Percentiles rank a stretch among this genome's conserved stretches.
Conservation (phyloP, 768 basidiomycete species). For the Mycena latifolia region DNA sequence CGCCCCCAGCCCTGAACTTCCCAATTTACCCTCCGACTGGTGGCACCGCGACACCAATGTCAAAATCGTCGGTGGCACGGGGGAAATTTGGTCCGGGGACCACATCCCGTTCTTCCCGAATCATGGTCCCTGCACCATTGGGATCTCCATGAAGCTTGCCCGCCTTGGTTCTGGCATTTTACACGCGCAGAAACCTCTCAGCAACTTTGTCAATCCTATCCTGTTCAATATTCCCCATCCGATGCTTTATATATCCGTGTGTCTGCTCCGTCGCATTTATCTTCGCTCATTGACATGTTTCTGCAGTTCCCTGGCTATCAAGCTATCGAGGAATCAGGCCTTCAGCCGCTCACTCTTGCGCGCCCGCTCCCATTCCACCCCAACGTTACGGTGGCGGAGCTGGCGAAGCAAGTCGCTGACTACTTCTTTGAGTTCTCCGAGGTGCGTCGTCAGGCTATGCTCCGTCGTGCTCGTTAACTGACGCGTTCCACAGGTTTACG, state of each 20-base stretch:
- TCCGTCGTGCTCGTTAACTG: not conserved
- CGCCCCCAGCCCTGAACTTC: constrained; percentile 1
- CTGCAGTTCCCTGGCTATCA: constrained; percentile 24
- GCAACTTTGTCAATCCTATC: not conserved
- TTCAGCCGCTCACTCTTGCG: not conserved
- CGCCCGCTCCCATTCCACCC: constrained; percentile 1
- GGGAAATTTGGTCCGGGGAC: constrained; percentile 12
- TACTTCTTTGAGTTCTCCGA: constrained; percentile 13
- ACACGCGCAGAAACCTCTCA: not conserved
- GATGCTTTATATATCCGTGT: constrained; percentile 17
- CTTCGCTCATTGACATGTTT: not conserved
- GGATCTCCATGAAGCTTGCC: constrained; percentile 16
- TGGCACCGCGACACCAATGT: constrained; percentile 16
- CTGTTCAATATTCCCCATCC: constrained; percentile 5
- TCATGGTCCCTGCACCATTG: not conserved
- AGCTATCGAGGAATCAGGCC: not conserved
- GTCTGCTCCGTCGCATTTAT: not conserved
- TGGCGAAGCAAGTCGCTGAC: constrained; percentile 6
- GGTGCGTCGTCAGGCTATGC: not conserved
- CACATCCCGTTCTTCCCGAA: constrained; percentile 7
- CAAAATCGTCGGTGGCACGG: constrained; percentile 4
- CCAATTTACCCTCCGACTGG: constrained; percentile 15
- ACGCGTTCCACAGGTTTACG: not conserved
- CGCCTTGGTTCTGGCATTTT: not conserved
- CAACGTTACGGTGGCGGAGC: not conserved